Evolutionary conservation across 2,329 filamentous ascomycete species (phyloP).

Genomic region (Arthrobotrys entomopaga): DNA sequence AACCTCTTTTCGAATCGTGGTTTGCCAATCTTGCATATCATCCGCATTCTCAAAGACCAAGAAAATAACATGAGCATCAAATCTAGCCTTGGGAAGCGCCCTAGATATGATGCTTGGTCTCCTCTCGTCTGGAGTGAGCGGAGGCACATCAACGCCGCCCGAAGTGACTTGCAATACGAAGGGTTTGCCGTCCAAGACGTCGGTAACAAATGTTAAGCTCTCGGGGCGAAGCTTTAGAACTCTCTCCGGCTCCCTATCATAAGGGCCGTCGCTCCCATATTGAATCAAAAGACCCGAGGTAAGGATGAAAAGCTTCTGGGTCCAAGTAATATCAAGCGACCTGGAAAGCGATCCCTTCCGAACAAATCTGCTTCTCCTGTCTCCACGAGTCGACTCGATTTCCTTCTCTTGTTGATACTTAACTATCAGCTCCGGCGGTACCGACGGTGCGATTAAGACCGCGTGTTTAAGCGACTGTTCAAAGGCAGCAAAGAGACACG

Average conservation of each 20-base stretch:
- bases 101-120: conserved; percentile 49
- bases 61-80: conserved; percentile 47
- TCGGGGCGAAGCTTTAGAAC: conserved; percentile 43
- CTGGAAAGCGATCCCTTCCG: conserved; percentile 44
- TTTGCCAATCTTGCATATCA: conserved; percentile 54
- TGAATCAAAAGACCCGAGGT: conserved; percentile 40
- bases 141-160: conserved; percentile 25
- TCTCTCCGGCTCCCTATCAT: conserved; percentile 51
- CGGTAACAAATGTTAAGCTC: conserved; percentile 44
- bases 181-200: conserved; percentile 53
- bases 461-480: conserved; percentile 47
- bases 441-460: conserved; percentile 37
- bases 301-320: conserved; percentile 48
- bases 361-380: conserved; percentile 48
- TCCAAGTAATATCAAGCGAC: conserved; percentile 38
- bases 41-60: conserved; percentile 50
- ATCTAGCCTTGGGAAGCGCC: conserved; percentile 37
- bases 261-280: conserved; percentile 47
- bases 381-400: conserved; percentile 14
- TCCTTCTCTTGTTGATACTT: conserved; percentile 44
- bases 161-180: conserved; percentile 50
- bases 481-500: conserved; percentile 48
- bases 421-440: conserved; percentile 50
- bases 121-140: conserved; percentile 46
- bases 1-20: conserved; percentile 48